These are phyloP conservation scores for Coprinopsis sp. DNA, from an alignment of 768 basidiomycete species.

Conservation along the genomic window DNA sequence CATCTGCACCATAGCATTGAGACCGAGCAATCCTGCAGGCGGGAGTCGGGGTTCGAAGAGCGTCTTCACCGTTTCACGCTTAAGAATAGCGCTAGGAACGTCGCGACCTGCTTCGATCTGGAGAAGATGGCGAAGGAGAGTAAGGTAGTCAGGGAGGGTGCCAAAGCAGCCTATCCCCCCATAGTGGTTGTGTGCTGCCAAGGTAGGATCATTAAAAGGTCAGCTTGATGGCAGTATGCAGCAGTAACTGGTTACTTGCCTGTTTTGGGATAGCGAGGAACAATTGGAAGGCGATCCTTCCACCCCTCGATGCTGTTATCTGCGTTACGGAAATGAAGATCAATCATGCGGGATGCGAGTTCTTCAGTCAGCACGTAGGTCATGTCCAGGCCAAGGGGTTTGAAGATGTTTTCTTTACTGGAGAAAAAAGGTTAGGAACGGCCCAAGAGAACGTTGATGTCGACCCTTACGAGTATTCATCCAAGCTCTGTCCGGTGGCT, in stretches of 20 bases:
- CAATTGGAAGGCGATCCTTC: conserved; percentile 14
- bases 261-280: conserved; percentile 20
- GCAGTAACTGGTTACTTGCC: no score
- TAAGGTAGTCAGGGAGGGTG: conserved; percentile 27
- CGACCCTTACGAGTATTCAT: conserved; percentile 28
- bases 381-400: conserved; percentile 24
- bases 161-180: conserved; percentile 27
- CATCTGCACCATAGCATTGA: background rate
- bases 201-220: no score
- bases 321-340: conserved; percentile 16
- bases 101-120: conserved; percentile 19
- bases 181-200: conserved; percentile 20
- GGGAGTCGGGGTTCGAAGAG: conserved; percentile 18
- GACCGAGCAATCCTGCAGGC: conserved; percentile 3
- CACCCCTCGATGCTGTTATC: conserved; percentile 17
- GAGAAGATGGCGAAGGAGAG: conserved; percentile 27
- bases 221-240: no score
- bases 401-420: conserved; percentile 28
- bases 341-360: conserved; percentile 16
- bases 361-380: conserved; percentile 24
- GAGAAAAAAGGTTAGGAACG: no score
- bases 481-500: conserved; percentile 84
- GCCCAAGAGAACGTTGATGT: no score
- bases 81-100: conserved; percentile 18
- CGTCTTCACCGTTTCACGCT: conserved; percentile 5